These are phyloP conservation scores for Trichoderma atrobrunneum DNA, from an alignment of 2,329 filamentous ascomycete species.

Conservation along the genomic window DNA sequence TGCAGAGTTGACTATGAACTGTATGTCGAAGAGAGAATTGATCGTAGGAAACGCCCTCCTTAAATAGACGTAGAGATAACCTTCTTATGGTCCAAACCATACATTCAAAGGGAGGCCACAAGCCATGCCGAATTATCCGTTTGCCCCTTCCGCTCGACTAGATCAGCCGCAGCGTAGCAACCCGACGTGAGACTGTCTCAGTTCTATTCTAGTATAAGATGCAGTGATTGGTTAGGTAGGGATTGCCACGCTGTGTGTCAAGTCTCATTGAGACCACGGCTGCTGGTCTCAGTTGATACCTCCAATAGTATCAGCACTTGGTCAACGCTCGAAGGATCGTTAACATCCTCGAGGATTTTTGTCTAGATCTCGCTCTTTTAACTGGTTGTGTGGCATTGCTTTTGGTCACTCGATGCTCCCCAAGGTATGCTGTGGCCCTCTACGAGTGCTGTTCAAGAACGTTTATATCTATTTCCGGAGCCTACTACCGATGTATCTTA, in stretches of 20 bases:
- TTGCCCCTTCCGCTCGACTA: neutral
- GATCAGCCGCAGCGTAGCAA: neutral
- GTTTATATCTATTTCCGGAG: neutral
- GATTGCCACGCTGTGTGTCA: neutral
- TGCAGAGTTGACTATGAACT: neutral
- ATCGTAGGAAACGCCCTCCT: neutral
- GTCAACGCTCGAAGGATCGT: neutral
- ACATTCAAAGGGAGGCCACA: neutral
- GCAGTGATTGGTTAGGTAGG: neutral
- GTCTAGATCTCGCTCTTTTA: neutral
- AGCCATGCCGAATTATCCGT: neutral
- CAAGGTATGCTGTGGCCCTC: neutral
- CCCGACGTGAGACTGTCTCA: neutral
- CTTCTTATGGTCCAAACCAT: fast-evolving
- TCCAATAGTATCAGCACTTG: neutral
- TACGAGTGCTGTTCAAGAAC: neutral
- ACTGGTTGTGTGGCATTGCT: neutral
- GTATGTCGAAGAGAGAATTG: neutral
- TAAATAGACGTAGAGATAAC: neutral
- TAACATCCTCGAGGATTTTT: neutral
- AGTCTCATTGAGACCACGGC: neutral
- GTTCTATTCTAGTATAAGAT: neutral
- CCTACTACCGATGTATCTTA: neutral
- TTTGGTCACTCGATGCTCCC: neutral
- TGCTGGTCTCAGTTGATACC: neutral